Conservation (phyloP, 176 grass and related monocot genomes). For the Microstegium vimineum region DNA sequence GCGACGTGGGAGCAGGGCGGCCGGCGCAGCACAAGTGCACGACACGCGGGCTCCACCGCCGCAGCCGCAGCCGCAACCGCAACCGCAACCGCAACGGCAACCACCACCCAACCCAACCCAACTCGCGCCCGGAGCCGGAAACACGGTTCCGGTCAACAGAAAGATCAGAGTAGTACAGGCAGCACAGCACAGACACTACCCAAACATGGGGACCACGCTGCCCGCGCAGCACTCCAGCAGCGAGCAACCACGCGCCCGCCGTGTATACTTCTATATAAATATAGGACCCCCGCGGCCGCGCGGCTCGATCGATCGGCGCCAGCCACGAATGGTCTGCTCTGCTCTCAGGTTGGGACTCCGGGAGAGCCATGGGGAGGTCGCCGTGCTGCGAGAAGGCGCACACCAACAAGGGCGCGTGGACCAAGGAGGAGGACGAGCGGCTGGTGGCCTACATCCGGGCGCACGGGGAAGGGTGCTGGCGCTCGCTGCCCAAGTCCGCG, state of each 20-base stretch:
- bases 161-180: background rate
- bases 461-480: conserved; percentile 82
- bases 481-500: conserved; percentile 73
- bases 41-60: conserved; percentile 36
- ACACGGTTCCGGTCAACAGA: conserved; percentile 25
- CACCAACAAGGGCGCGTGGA: conserved; percentile 94
- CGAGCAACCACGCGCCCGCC: background rate
- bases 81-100: conserved; percentile 19
- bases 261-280: conserved; percentile 27
- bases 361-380: conserved; percentile 67
- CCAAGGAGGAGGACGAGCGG: conserved; percentile 83
- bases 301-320: background rate
- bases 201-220: no score
- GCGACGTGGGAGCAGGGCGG: background rate
- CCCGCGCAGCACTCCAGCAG: background rate
- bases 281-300: background rate
- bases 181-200: background rate
- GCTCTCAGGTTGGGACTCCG: background rate
- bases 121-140: background rate
- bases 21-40: background rate
- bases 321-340: no score
- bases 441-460: conserved; percentile 67
- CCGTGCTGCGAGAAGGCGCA: conserved; percentile 97
- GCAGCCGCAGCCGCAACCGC: conserved; percentile 11
- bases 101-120: background rate